Conservation (phyloP, 2,329 filamentous ascomycete species). For the Trichoderma koningii region DNA sequence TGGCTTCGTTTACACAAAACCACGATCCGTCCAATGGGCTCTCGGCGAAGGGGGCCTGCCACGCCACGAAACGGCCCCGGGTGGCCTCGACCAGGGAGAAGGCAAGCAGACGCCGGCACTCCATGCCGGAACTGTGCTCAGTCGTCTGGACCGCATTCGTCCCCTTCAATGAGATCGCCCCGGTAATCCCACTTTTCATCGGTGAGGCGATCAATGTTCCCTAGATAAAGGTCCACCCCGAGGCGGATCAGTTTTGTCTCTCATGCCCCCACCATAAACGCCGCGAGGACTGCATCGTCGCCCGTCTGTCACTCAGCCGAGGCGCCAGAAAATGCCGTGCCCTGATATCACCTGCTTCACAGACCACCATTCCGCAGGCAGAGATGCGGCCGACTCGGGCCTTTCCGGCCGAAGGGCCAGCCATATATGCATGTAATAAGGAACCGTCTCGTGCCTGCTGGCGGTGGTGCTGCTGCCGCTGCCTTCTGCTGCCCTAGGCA, state of each 20-base stretch:
- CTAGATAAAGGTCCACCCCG: slow-evolving; percentile 16
- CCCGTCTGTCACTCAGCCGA: slow-evolving; percentile 22
- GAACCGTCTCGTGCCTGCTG: slow-evolving; percentile 4
- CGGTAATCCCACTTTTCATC: slow-evolving; percentile 23
- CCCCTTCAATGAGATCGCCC: slow-evolving; percentile 19
- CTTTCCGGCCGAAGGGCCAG: slow-evolving; percentile 25
- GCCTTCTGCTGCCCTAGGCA: slow-evolving; percentile 15
- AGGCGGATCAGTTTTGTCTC: slow-evolving; percentile 20
- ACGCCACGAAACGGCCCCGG: neutral
- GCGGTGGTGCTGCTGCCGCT: neutral
- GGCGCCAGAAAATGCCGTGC: slow-evolving; percentile 13
- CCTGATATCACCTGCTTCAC: slow-evolving; percentile 25
- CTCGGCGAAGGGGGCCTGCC: neutral
- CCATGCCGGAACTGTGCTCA: slow-evolving; percentile 11
- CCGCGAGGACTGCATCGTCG: slow-evolving; percentile 25
- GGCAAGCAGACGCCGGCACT: slow-evolving; percentile 7
- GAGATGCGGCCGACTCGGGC: slow-evolving; percentile 25
- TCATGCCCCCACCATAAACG: slow-evolving; percentile 11
- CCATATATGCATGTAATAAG: slow-evolving; percentile 27
- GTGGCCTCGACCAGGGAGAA: neutral
- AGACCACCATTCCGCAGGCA: slow-evolving; percentile 21
- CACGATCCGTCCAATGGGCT: neutral
- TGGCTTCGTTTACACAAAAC: slow-evolving; percentile 13
- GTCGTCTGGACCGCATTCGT: slow-evolving; percentile 9
- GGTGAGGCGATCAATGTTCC: slow-evolving; percentile 26